Evolutionary conservation across 768 basidiomycete species (phyloP), one percentile per base, ranked within the genome.

Genomic region (Dentipellis fragilis): DNA sequence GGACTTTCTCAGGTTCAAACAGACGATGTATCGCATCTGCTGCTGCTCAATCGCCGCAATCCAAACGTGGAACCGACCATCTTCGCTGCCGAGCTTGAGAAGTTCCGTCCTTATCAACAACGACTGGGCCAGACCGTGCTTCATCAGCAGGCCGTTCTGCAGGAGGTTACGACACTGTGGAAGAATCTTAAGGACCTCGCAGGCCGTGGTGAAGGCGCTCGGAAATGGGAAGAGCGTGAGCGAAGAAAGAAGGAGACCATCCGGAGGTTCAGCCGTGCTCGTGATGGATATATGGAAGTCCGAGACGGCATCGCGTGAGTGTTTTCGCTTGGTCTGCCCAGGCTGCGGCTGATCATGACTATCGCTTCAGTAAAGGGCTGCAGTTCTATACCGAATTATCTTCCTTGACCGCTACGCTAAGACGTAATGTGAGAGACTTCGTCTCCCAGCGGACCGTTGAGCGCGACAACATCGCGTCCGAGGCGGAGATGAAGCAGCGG

Each of bases 11-110:
- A 98, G 93, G 80, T 96, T 49, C 96, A 97, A 82, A 75, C 78
- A 23, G 96, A 99, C 70, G 96, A 99, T 61, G 95, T 98, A 23
- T 99, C 95, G 0, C 92, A 95, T 66, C 77, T 96, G 1, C 80
- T 98, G 0, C 79, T 99, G 4, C 80, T 97, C 50, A 95, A 95
- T 67, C 83, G 92, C 35, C 86, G 93, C 22, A 88, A 93, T 60
- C 76, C 81, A 12, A 80, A 80, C 21, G 87, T 88, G 10, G 93
- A 97, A 61, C 87, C 89, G 0, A 79, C 90, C 0, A 75, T 99
- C 16, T 99, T 98, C 62, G 89, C 93, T 0, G 80, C 86, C 9
- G 93, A 98, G 67, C 79, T 98, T 19, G 95, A 97, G 71, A 99
- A 98, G 69, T 98, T 97, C 74, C 78, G 82, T 19, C 91, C 93